Conservation (phyloP, 352 stramenopile genomes). For the Pythium pectinolyticum region DNA sequence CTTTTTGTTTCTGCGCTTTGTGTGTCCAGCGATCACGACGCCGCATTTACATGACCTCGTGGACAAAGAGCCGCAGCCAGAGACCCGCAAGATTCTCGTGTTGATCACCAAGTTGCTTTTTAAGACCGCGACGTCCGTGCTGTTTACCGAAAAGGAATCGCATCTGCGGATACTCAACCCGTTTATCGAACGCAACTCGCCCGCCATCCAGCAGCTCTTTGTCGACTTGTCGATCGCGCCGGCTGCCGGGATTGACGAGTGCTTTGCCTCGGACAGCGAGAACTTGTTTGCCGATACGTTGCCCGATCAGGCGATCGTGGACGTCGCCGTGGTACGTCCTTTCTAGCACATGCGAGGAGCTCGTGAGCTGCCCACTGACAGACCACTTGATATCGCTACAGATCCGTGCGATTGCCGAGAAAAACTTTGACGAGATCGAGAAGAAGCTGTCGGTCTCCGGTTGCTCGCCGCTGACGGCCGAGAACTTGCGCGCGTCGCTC, state of each 20-base stretch:
- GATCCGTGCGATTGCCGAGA: constrained; percentile 68
- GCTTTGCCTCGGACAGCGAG: constrained; percentile 69
- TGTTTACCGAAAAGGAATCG: constrained; percentile 82
- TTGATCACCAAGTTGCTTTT: constrained; percentile 88
- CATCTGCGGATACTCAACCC: constrained; percentile 84
- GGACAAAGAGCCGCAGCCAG: constrained; percentile 62
- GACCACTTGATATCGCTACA: no score
- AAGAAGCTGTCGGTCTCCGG: constrained; percentile 52
- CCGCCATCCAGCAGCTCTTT: constrained; percentile 78
- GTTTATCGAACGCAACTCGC: constrained; percentile 85
- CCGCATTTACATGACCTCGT: constrained; percentile 82
- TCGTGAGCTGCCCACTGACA: no score
- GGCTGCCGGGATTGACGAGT: constrained; percentile 67
- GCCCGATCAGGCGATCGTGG: constrained; percentile 51
- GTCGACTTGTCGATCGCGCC: constrained; percentile 64
- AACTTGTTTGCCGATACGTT: constrained; percentile 71
- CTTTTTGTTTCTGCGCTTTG: constrained; percentile 87
- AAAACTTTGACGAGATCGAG: constrained; percentile 76
- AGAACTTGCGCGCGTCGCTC: constrained; percentile 55
- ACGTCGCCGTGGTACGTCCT: constrained; percentile 49
- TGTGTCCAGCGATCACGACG: constrained; percentile 87
- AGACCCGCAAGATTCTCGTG: constrained; percentile 83
- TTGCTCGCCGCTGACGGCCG: constrained; percentile 40
- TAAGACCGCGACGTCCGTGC: constrained; percentile 84
- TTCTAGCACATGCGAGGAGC: not conserved